Conservation (phyloP, 331 rosid species). For the Prunus yedoensis region DNA sequence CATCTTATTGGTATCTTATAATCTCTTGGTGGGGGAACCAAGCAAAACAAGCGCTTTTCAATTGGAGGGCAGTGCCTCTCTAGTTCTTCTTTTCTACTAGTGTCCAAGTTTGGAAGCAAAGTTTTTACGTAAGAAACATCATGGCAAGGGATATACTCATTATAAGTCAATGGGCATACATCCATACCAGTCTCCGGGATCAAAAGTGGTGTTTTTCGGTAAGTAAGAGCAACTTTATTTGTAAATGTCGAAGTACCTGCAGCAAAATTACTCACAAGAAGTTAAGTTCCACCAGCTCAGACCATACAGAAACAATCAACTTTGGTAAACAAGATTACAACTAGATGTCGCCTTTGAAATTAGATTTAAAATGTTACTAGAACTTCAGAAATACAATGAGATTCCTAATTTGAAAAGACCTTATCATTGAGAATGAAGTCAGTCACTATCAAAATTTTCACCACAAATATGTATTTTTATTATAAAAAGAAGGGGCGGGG, state of each 20-base stretch:
- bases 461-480: background rate
- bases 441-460: background rate
- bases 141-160: conserved; percentile 86
- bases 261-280: conserved; percentile 13
- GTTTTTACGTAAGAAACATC: conserved; percentile 54
- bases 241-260: conserved; percentile 54
- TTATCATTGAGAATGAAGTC: background rate
- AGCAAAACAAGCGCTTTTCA: conserved; percentile 75
- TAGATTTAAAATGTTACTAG: background rate
- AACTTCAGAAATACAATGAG: background rate
- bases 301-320: background rate
- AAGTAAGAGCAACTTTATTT: conserved; percentile 60
- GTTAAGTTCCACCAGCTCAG: background rate
- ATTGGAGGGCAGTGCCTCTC: conserved; percentile 92
- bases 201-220: conserved; percentile 47
- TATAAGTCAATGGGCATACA: conserved; percentile 77
- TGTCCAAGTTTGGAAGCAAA: conserved; percentile 55
- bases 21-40: conserved; percentile 79
- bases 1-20: conserved; percentile 83
- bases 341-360: background rate
- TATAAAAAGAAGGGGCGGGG: too few relatives aligned
- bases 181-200: conserved; percentile 72
- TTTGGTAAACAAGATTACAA: background rate
- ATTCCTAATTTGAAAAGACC: background rate
- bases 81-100: conserved; percentile 69